Evolutionary conservation across 257 asterid genomes (phyloP).

Genomic region (Solanum gracilifrons): DNA sequence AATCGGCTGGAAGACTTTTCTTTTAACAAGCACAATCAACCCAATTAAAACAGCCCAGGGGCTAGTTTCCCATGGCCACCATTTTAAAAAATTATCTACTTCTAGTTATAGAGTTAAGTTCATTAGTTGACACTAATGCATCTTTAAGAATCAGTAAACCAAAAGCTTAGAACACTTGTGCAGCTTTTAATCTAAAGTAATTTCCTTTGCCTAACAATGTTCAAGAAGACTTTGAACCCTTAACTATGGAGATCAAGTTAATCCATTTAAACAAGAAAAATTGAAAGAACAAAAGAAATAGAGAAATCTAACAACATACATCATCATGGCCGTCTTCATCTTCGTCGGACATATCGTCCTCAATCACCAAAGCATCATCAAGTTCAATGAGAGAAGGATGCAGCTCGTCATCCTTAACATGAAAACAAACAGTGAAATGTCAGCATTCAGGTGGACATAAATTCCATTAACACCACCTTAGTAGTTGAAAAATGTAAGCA

Average conservation of each 20-base stretch:
- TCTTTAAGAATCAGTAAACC: not conserved
- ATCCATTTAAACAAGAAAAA: not conserved
- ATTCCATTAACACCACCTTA: not conserved
- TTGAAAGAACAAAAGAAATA: not conserved
- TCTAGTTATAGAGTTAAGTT: not conserved
- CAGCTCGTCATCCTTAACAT: conserved; percentile 77
- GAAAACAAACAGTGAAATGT: not conserved
- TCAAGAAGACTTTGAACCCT: not conserved
- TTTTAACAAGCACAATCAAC: not conserved
- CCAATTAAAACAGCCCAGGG: not conserved
- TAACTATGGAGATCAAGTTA: not conserved
- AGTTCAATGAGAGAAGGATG: conserved; percentile 62
- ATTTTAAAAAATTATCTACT: not conserved
- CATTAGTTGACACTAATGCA: not conserved
- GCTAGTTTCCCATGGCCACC: not conserved
- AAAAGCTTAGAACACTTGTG: not conserved
- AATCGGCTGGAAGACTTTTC: not conserved
- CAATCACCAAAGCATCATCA: conserved; percentile 89
- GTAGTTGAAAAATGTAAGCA: not conserved
- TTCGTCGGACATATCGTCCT: conserved; percentile 87
- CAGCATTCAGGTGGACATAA: not conserved
- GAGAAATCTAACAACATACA: conserved; percentile 32
- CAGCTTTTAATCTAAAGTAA: not conserved
- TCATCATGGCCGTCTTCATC: conserved; percentile 56
- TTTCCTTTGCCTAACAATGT: not conserved